Evolutionary conservation across 1,284 basidiomycete species (phyloP).

Genomic region (Malassezia psittaci): DNA sequence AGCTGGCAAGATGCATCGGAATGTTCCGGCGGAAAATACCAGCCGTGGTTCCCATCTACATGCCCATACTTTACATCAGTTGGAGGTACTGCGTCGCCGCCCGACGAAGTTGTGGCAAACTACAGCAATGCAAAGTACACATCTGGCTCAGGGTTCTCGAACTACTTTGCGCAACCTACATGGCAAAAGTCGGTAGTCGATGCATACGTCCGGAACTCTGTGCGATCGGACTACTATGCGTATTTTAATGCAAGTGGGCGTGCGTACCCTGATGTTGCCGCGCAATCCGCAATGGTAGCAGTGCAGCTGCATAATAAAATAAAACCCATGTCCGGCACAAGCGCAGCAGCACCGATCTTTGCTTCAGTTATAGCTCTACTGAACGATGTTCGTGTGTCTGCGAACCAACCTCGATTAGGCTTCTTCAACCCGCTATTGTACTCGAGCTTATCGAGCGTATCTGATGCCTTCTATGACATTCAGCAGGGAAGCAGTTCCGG

Average conservation of each 20-base stretch:
- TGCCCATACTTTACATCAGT: slow-evolving; percentile 56
- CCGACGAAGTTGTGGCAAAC: slow-evolving; percentile 27
- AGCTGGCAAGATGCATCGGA: slow-evolving; percentile 51
- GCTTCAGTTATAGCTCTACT: slow-evolving; percentile 2
- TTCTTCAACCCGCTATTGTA: slow-evolving; percentile 12
- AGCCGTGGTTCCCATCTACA: slow-evolving; percentile 62
- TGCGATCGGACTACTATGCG: slow-evolving; percentile 25
- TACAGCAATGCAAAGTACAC: slow-evolving; percentile 51
- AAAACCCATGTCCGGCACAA: background rate
- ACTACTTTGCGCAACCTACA: slow-evolving; percentile 56
- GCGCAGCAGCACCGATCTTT: slow-evolving; percentile 1
- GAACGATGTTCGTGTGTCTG: slow-evolving; percentile 8
- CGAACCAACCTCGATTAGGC: slow-evolving; percentile 1
- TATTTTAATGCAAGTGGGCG: slow-evolving; percentile 56
- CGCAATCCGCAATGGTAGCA: background rate
- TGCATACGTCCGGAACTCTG: slow-evolving; percentile 53
- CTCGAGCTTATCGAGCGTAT: background rate
- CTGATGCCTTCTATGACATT: slow-evolving; percentile 1
- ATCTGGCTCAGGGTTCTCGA: slow-evolving; percentile 62
- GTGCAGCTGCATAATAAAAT: background rate
- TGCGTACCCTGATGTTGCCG: slow-evolving; percentile 60
- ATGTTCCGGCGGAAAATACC: slow-evolving; percentile 52
- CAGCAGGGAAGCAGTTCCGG: background rate
- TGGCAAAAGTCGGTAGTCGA: slow-evolving; percentile 57
- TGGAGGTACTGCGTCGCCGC: slow-evolving; percentile 54